Evolutionary conservation across 2,329 filamentous ascomycete genomes (phyloP), one percentile per base, ranked within the genome.

Genomic region (Microdochium bolleyi): DNA sequence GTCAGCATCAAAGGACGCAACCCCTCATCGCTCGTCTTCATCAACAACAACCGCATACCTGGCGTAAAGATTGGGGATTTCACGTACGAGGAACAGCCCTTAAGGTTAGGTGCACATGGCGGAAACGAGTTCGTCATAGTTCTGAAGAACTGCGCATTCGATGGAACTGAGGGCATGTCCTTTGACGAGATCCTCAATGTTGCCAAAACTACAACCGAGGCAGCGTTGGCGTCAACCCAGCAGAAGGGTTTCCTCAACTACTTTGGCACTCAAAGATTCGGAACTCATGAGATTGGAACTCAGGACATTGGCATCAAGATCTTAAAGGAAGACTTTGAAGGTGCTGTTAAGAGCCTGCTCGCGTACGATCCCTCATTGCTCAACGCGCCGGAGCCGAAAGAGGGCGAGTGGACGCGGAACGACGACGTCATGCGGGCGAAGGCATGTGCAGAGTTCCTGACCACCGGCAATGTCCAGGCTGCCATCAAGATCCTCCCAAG

Each of bases 61-160:
- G 84, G 74, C 73, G 82, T 78, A 55, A 75, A 76, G 51, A 76
- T 95, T 24, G 92, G 92, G 2, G 87, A 95, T 65, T 96, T 92
- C 66, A 80, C 86, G 63, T 89, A 95, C 70, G 78, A 82, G 56
- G 77, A 82, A 27, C 73, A 84, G 24, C 81, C 85, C 0, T 78
- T 99, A 16, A 84, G 88, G 59, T 80, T 99, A 0, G 94, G 94
- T 11, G 87, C 95, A 58, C 79, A 96, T 38, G 73, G 76, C 3
- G 94, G 95, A 14, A 99, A 99, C 61, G 88, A 96, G 67, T 99
- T 99, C 65, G 80, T 87, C 56, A 92, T 99, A 61, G 92, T 90
- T 0, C 79, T 97, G 51, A 89, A 95, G 60, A 89, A 96, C 62
- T 95, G 89, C 63, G 74, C 82, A 50, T 84, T 94, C 56, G 59